These are phyloP conservation scores for Handroanthus guayacan DNA, from an alignment of 257 asterid genomes.

Conservation along the genomic window DNA sequence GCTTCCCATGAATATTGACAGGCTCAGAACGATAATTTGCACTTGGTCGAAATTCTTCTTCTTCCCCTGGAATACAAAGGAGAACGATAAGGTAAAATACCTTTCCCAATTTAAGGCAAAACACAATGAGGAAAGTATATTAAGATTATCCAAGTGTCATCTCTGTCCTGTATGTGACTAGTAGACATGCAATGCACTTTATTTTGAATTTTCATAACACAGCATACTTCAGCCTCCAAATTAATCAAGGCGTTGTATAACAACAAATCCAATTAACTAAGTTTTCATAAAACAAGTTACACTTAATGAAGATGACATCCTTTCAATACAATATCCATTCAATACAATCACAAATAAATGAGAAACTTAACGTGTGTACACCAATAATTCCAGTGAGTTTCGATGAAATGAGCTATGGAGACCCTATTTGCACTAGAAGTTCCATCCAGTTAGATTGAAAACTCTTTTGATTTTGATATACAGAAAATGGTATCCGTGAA, in stretches of 20 bases:
- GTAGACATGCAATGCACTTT: not conserved
- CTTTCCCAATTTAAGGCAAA: constrained; percentile 14
- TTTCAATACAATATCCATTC: not conserved
- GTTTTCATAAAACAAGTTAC: not conserved
- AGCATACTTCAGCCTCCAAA: constrained; percentile 13
- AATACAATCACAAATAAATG: too few species aligned
- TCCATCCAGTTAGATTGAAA: not conserved
- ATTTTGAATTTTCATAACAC: not conserved
- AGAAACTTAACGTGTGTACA: too few species aligned
- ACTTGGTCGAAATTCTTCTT: constrained; percentile 41
- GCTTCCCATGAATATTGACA: constrained; percentile 62
- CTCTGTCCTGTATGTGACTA: constrained; percentile 2
- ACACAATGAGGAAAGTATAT: not conserved
- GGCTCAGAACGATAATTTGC: constrained; percentile 55
- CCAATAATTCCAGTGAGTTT: too few species aligned
- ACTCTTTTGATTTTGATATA: not conserved
- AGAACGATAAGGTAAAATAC: not conserved
- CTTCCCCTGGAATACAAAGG: constrained; percentile 54
- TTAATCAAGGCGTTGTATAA: not conserved
- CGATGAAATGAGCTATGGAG: not conserved
- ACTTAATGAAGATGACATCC: not conserved
- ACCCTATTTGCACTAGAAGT: not conserved
- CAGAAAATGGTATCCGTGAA: not conserved
- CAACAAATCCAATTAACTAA: not conserved
- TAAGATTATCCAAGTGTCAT: constrained; percentile 15